Base-by-base conservation (phyloP, 2,329 filamentous ascomycete species). In the Colletotrichum godetiae region DNA sequence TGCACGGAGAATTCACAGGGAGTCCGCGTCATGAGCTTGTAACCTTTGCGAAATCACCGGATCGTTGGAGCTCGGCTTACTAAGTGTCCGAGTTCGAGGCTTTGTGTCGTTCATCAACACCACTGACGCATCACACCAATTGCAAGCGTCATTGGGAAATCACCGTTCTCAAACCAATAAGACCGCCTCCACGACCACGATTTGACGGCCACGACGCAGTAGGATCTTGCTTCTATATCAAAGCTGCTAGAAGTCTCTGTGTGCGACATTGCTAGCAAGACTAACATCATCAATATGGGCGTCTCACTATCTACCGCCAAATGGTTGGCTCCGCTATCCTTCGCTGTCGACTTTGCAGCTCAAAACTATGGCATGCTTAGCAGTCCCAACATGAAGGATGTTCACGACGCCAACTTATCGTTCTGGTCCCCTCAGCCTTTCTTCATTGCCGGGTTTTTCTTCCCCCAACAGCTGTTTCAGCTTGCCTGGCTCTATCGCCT, bases 371-470 rank as follows among this genome's bases (percentile, higher is more conserved):
- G 89, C 78, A 86, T 91, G 79, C 83, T 89, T 37, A 86, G 85
- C 46, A 82, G 79, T 0, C 89, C 89, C 0, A 90, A 87, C 74
- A 91, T 91, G 89, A 87, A 90, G 75, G 86, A 90, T 62, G 83
- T 91, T 37, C 88, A 91, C 78, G 86, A 91, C 76, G 80, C 80
- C 37, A 90, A 91, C 77, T 81, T 90, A 6, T 89, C 88, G 1
- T 91, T 90, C 77, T 91, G 88, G 82, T 87, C 84, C 1, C 89
- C 89, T 0, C 87, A 90, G 70, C 88, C 89, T 1, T 88, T 84
- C 77, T 89, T 90, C 80, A 90, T 91, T 73, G 89, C 82, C 0
- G 87, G 81, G 19, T 91, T 91, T 82, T 91, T 91, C 83, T 89
- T 89, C 78, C 88, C 88, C 0, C 89, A 91, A 78, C 89, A 91